Base-by-base conservation (phyloP, 148 eudicot genomes). In the Cornus suecica region DNA sequence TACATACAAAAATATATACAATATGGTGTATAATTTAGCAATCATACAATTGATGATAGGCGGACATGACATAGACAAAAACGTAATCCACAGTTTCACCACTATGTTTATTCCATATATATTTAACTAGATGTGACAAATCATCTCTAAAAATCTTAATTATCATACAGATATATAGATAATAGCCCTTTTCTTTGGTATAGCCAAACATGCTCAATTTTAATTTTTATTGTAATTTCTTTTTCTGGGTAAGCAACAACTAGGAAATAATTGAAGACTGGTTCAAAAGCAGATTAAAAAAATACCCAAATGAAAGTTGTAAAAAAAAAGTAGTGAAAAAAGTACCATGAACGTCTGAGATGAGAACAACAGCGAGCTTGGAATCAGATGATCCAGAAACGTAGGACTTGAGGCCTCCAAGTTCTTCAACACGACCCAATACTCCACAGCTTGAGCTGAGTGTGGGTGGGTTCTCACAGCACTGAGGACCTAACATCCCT, bases 401-500 rank as follows among this genome's bases (percentile, higher is more conserved):
- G 58, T 52, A 52, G 22, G 20, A 52, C 58, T 15, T 90, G 71
- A 87, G 81, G 63, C 87, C 88, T 72, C 83, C 88, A 26, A 89
- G 28, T 48, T 80, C 81, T 23, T 78, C 80, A 31, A 77, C 80
- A 58, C 66, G 82, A 4, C 90, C 90, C 41, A n/a, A n/a, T n/a
- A 16, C 34, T 64, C 86, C 90, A 64, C 77, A 58, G 71, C 60
- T 58, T 28, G 87, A 73, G 75, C 74, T 79, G 10, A 75, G 56
- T 2, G 71, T 70, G 28, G 91, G 89, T 22, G 91, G 86, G 68
- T 88, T 84, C 14, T 42, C 71, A 48, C 86, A 86, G 70, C 91
- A 86, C 64, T 88, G 88, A n/a, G 88, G 63, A 5, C 89, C 89
- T 70, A 88, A 76, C 89, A 88, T 86, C 16, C 14, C 42, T 37